Evolutionary conservation across 2,329 filamentous ascomycete species (phyloP).

Genomic region (Colletotrichum sublineola): DNA sequence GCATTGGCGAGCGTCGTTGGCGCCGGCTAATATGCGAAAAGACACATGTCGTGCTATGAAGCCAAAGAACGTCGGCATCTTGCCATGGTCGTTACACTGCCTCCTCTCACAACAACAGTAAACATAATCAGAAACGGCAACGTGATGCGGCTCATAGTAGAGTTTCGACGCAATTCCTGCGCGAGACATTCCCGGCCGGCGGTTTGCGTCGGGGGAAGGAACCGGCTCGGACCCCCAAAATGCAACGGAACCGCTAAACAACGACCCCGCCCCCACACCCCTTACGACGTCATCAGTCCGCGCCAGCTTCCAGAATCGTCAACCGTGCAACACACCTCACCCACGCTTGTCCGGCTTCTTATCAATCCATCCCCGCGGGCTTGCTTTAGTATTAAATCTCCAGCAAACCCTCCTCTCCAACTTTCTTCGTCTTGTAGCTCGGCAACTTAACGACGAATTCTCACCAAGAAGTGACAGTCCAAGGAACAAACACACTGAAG

Average conservation of each 20-base stretch:
- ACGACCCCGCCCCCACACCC: conserved; percentile 33
- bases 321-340: conserved; percentile 8
- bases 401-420: neutral
- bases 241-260: conserved; percentile 1
- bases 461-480: too few relatives aligned
- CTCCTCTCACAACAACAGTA: neutral
- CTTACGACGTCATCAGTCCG: conserved; percentile 36
- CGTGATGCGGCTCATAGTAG: neutral
- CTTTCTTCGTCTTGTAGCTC: too few relatives aligned
- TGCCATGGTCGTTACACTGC: neutral
- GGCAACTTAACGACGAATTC: neutral
- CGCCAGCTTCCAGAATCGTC: conserved; percentile 23
- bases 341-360: conserved; percentile 4
- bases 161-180: neutral
- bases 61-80: neutral
- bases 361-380: neutral
- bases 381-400: conserved; percentile 20
- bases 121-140: neutral
- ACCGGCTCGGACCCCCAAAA: conserved; percentile 14
- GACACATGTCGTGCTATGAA: neutral
- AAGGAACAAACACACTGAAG: neutral
- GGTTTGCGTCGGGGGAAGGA: conserved; percentile 12
- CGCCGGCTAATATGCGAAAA: neutral
- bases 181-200: neutral
- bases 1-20: too few relatives aligned